Evolutionary conservation across 495 filamentous ascomycete species (phyloP), one percentile per base, ranked within the genome.

Genomic region (Talaromyces borbonicus): DNA sequence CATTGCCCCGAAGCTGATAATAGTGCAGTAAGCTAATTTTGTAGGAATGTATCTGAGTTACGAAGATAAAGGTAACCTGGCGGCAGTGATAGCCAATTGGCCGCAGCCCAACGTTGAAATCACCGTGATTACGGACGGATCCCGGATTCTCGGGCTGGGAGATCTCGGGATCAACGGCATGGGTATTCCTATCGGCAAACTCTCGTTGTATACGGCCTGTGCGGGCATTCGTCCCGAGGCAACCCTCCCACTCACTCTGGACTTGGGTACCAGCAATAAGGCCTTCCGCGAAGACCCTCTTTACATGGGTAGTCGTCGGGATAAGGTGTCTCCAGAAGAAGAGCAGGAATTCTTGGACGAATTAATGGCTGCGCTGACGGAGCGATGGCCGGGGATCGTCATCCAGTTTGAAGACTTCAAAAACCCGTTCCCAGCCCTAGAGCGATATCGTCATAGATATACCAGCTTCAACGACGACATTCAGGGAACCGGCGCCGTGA

Each of bases 361-460:
- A 72, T 78, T 98, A 67, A 98, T 98, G 92, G 71, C 80, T 56
- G 92, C 92, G 43, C 75, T 87, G 30, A 84, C 81, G 31, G 87
- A 92, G 59, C 82, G 85, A 48, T 94, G 78, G 79, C 89, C 89
- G 15, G 79, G 87, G 48, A 93, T 98, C 71, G 81, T 98, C 44
- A 85, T 98, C 50, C 92, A 98, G 63, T 98, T 95, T 52, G 92
- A 98, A 67, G 92, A 98, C 52, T 97, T 95, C 69, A 95, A 98
- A 75, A 95, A 90, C 53, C 92, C 92, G 11, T 98, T 98, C 78
- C 85, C 87, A 46, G 87, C 90, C 39, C 74, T 98, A 31, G 83
- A 94, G 61, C 77, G 88, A 35, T 97, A 96, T 62, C 82, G 83
- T 37, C 76, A 85, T 54, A 77, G 72, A 42, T 89, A 93, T 69